Percentiles rank a stretch among this genome's conserved stretches.
Evolutionary conservation across 106 monocot genomes (phyloP).

Genomic region (Dactylorhiza incarnata): DNA sequence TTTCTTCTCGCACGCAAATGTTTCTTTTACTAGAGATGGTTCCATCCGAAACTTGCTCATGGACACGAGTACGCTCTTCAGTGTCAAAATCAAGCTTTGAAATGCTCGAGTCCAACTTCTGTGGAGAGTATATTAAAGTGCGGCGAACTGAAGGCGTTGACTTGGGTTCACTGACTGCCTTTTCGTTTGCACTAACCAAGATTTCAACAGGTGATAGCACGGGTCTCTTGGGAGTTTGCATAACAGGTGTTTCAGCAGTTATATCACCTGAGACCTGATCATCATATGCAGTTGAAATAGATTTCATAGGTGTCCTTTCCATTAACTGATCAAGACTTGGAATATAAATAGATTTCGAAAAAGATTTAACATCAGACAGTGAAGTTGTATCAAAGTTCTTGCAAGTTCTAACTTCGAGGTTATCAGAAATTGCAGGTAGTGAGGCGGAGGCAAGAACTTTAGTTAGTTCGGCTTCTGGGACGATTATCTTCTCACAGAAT

Average conservation of each 20-base stretch:
- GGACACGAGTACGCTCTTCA: neutral
- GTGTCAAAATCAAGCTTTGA: neutral
- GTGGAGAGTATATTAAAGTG: constrained; percentile 32
- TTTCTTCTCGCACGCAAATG: constrained; percentile 11
- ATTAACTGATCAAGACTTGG: neutral
- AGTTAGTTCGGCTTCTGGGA: constrained; percentile 21
- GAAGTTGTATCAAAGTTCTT: constrained; percentile 1
- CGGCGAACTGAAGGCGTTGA: constrained; percentile 34
- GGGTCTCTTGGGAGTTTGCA: constrained; percentile 46
- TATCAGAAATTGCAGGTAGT: neutral
- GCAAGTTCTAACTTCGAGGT: neutral
- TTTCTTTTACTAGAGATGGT: constrained; percentile 3
- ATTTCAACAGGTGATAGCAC: constrained; percentile 26
- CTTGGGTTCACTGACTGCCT: constrained; percentile 15
- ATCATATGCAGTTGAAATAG: constrained; percentile 6
- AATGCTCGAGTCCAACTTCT: constrained; percentile 14
- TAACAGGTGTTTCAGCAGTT: constrained; percentile 35
- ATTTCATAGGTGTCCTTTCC: too few species aligned
- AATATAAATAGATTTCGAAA: constrained; percentile 9
- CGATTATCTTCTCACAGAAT: constrained; percentile 33
- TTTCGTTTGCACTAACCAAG: constrained; percentile 12
- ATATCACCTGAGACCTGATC: constrained; percentile 1
- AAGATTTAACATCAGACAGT: constrained; percentile 1
- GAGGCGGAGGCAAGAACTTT: constrained; percentile 13
- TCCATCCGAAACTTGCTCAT: constrained; percentile 2